Base-by-base conservation (phyloP, 768 basidiomycete species). In the Leccinum longicurvipes region DNA sequence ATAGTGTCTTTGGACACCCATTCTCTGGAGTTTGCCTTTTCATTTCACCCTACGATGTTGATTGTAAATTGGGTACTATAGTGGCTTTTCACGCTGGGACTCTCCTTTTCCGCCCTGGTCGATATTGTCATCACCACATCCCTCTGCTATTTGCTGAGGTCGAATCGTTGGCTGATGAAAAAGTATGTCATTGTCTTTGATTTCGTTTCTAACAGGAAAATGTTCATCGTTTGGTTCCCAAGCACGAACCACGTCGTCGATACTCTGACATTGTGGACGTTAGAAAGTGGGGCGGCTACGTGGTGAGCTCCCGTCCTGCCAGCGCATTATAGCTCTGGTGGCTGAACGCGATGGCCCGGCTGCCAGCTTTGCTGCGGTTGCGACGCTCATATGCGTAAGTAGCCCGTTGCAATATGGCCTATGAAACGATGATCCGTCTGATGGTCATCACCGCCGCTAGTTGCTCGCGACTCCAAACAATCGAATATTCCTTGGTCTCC, bases 1-100 rank as follows among this genome's bases (percentile, higher is more conserved):
- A 62, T 28, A 39, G 1, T 3, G 34, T 25, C 23, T 67, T 65
- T 25, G 29, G 21, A 2, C 31, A 14, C 9, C 25, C 47, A 6
- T 67, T 55, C 24, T 48, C 63, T 36, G 58, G 47, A 44, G 53
- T 63, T 46, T 8, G 59, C 32, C 21, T 2, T 29, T 10, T 10
- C n/a, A 11, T 34, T 48, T 50, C 25, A 6, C 23, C 6, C n/a
- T 28, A 27, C 8, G 17, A 19, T 11, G 8, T 3, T 12, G 28
- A 6, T 52, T 15, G 6, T 27, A 53, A 32, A 55, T 29, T 25
- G 19, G 27, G 24, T 2, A 14, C 23, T 6, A 7, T 41, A 82
- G 79, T 76, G 74, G 70, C 60, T 74, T 8, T 79, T 81, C 57
- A 80, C 80, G 2, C 61, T 72, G 1, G 80, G 80, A 10, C 67